These are phyloP conservation scores for Turritis glabra DNA, from an alignment of 345 rosid species.

Conservation along the genomic window DNA sequence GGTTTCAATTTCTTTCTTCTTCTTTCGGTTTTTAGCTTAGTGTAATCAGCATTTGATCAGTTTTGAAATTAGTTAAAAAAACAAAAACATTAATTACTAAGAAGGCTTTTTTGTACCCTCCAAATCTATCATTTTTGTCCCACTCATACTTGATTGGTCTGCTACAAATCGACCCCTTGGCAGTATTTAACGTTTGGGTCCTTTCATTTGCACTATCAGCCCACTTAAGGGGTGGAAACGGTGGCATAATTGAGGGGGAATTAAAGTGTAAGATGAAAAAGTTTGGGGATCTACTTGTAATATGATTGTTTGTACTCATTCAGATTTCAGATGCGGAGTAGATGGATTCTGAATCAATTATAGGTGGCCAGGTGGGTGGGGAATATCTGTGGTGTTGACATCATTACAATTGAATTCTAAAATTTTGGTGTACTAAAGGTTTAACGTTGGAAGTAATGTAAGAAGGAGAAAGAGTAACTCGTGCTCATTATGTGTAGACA, in stretches of 20 bases:
- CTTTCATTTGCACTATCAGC: too few relatives aligned
- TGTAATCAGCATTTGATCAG: not conserved
- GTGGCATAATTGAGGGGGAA: not conserved
- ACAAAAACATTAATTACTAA: not conserved
- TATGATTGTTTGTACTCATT: not conserved
- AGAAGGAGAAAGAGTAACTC: slow-evolving; percentile 25
- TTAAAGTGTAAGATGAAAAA: not conserved
- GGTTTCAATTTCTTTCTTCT: not conserved
- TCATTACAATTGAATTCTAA: not conserved
- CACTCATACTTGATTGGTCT: not conserved
- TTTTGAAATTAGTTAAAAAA: not conserved
- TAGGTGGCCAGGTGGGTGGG: not conserved
- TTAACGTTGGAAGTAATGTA: not conserved
- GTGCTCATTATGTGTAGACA: slow-evolving; percentile 11
- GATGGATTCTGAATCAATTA: not conserved
- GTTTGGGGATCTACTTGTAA: not conserved
- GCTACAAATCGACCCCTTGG: not conserved
- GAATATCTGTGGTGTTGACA: slow-evolving; percentile 15
- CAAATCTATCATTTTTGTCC: not conserved
- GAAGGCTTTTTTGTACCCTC: not conserved
- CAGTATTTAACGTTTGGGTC: not conserved
- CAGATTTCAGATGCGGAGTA: not conserved
- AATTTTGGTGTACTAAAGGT: not conserved
- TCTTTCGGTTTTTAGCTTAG: not conserved
- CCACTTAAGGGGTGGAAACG: not conserved